Evolutionary conservation across 2,329 filamentous ascomycete species (phyloP).

Genomic region (Xylaria sp.): DNA sequence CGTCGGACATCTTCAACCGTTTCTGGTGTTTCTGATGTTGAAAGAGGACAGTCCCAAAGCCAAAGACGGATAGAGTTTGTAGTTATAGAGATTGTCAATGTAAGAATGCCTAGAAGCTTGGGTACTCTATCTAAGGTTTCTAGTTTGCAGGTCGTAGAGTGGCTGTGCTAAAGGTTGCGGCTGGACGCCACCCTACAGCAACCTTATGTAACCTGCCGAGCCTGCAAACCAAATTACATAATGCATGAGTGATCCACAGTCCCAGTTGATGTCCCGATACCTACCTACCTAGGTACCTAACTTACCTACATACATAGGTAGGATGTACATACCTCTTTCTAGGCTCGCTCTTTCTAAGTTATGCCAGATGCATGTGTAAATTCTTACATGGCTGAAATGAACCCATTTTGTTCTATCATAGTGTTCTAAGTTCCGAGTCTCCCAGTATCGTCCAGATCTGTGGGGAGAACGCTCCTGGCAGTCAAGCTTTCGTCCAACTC

Average conservation of each 20-base stretch:
- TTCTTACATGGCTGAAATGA: not conserved
- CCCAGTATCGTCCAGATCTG: not conserved
- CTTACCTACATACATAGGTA: too few species aligned
- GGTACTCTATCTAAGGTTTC: too few species aligned
- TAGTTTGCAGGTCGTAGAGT: not conserved
- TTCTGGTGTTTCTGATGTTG: slow-evolving; percentile 2
- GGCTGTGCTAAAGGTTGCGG: not conserved
- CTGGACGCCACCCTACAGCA: not conserved
- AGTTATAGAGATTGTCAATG: not conserved
- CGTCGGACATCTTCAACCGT: slow-evolving; percentile 52
- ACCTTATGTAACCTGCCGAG: not conserved
- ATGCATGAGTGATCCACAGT: too few species aligned
- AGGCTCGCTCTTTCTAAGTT: too few species aligned
- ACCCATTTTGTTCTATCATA: not conserved
- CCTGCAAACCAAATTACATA: too few species aligned
- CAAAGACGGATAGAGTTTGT: not conserved
- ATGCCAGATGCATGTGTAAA: not conserved
- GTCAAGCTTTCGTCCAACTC: not conserved
- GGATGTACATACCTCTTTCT: too few species aligned
- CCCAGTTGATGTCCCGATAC: too few species aligned
- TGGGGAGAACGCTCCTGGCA: not conserved
- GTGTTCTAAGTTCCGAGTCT: not conserved
- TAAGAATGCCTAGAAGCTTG: not conserved
- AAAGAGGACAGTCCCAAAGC: not conserved
- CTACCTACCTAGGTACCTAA: too few species aligned